These are phyloP conservation scores for Neonectria punicea DNA, from an alignment of 2,329 filamentous ascomycete genomes.

Conservation along the genomic window DNA sequence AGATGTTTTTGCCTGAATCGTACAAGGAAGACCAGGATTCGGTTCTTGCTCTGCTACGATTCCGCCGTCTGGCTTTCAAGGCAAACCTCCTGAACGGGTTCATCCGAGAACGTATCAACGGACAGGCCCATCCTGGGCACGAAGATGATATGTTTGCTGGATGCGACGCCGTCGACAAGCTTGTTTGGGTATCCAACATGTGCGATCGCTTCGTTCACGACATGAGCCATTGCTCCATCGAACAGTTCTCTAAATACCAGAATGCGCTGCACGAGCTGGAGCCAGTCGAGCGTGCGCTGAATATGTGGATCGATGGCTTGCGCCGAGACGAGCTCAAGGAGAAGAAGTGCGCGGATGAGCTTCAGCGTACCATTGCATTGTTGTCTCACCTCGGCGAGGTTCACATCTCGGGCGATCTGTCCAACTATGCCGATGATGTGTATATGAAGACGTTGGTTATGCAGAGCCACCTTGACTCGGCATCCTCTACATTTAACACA, in stretches of 20 bases:
- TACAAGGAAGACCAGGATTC: slow-evolving; percentile 86
- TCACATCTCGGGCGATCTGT: slow-evolving; percentile 75
- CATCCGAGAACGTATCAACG: slow-evolving; percentile 80
- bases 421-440: slow-evolving; percentile 80
- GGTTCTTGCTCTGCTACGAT: slow-evolving; percentile 86
- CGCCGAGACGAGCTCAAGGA: slow-evolving; percentile 88
- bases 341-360: slow-evolving; percentile 81
- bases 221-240: slow-evolving; percentile 80
- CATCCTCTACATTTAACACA: slow-evolving; percentile 73
- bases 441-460: slow-evolving; percentile 81
- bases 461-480: slow-evolving; percentile 84
- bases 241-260: slow-evolving; percentile 82
- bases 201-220: slow-evolving; percentile 86
- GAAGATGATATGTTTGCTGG: slow-evolving; percentile 84
- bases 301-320: slow-evolving; percentile 86
- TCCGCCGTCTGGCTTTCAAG: slow-evolving; percentile 91
- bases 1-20: slow-evolving; percentile 86
- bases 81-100: slow-evolving; percentile 81
- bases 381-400: slow-evolving; percentile 88
- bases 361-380: slow-evolving; percentile 85
- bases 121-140: slow-evolving; percentile 72
- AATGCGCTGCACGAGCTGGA: slow-evolving; percentile 88
- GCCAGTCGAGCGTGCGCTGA: slow-evolving; percentile 88
- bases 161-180: slow-evolving; percentile 84
- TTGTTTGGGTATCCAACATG: slow-evolving; percentile 85